Evolutionary conservation across 371 early-diverging fungal genomes (phyloP), one percentile per base, ranked within the genome.

Genomic region (Capillidium rhysosporum): DNA sequence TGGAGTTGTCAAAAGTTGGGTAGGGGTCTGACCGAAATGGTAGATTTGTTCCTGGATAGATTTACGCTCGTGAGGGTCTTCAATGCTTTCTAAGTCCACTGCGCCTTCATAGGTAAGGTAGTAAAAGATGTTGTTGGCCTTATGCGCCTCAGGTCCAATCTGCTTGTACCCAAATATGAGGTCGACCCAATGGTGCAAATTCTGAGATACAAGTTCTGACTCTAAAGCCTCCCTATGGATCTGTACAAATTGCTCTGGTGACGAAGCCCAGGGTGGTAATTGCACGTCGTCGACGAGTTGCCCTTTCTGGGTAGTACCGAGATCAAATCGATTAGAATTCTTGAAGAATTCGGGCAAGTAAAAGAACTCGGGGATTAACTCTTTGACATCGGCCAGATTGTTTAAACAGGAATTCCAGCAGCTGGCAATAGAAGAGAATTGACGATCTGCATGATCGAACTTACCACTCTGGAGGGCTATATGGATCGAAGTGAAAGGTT

Each of bases 161-260:
- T 84, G 69, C 58, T 79, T 81, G 58, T 71, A 79, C 1, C 89
- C 89, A 69, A 86, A 89, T 0, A 84, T 82, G 31, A 89, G 62
- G 63, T 89, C 84, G 45, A 89, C 83, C 89, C 89, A 89, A 40
- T 76, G 65, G 56, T 89, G 84, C 9, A 89, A 58, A 45, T 80
- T 70, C 5, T 58, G 58, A 1, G 86, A 78, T 0, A 89, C 90
- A 64, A 79, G 75, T 2, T 86, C 83, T 38, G 84, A 76, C 59
- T 92, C 89, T 0, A 92, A 66, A 0, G 77, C 76, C 29, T 74
- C 75, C 12, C 77, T 68, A 55, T 83, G 79, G 30, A 73, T 71
- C 16, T 56, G 58, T n/a, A 83, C 69, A 56, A 83, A 81, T 20
- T 80, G 82, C 52, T 79, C 76, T 1, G 80, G 76, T 1, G 79